Base-by-base conservation (phyloP, 768 basidiomycete genomes). In the Daedaleopsis sinensis region DNA sequence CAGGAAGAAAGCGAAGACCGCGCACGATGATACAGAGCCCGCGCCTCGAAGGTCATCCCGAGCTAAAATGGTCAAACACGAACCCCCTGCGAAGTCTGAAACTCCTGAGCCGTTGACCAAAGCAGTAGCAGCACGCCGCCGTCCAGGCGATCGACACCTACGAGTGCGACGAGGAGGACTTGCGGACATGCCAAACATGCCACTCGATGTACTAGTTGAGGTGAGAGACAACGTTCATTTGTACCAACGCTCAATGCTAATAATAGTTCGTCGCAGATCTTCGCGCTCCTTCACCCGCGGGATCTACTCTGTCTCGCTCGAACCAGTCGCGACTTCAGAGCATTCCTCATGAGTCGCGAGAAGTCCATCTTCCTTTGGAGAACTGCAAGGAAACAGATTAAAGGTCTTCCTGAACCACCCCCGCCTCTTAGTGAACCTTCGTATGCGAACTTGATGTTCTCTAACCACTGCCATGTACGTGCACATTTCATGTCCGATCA, bases 301-400 rank as follows among this genome's bases (percentile, higher is more conserved):
- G 79, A 82, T 60, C 67, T 82, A 11, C 68, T 83, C n/a, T 68
- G 71, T 56, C 70, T 82, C 8, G 74, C 78, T 0, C 65, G 77
- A 49, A 72, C 79, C 2, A 75, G 69, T 38, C 76, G 77, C 63
- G 66, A 60, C 0, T 65, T 82, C 44, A 74, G 77, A 18, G 59
- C 56, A 2, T 70, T 79, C 9, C 65, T 82, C 27, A 61, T 76
- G 55, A 61, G 64, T 10, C 65, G 64, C 18, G 49, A 57, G 3
- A 32, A 64, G 70, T 6, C 62, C 65, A 1, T 46, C 60, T 15
- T 61, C 27, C 27, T 79, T 0, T 82, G 80, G 80, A 73, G 72
- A 62, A 64, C 69, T n/a, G 73, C 76, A 3, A 74, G 73, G 12
- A 27, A 39, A 23, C 69, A 68, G 27, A 53, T 65, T 1, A 43